Evolutionary conservation across 768 basidiomycete genomes (phyloP).

Genomic region (Tylopilus sp.): DNA sequence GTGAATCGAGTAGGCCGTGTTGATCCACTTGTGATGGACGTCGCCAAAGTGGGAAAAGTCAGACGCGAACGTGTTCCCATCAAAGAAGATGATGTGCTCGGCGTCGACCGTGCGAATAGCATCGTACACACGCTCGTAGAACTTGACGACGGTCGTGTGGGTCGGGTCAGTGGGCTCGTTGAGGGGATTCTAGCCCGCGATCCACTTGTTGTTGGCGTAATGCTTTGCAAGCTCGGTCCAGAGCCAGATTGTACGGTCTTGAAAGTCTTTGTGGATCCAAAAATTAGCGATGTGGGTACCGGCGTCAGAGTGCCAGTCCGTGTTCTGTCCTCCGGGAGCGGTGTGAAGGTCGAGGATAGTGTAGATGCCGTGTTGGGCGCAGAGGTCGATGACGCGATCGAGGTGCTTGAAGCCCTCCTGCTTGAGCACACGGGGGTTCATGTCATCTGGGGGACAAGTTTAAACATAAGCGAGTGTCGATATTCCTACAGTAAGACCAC

Average conservation of each 20-base stretch:
- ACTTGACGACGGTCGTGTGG: conserved; percentile 59
- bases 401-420: conserved; percentile 76
- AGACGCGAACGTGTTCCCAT: conserved; percentile 80
- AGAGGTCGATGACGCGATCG: conserved; percentile 74
- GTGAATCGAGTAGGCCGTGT: conserved; percentile 76
- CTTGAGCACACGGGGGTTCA: conserved; percentile 77
- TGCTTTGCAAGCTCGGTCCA: conserved; percentile 75
- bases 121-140: conserved; percentile 65
- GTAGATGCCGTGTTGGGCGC: conserved; percentile 71
- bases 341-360: conserved; percentile 82
- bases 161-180: conserved; percentile 77
- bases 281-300: conserved; percentile 69
- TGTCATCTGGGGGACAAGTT: conserved; percentile 52
- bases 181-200: conserved; percentile 82
- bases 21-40: conserved; percentile 57
- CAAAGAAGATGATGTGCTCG: conserved; percentile 73
- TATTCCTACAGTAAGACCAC: conserved; percentile 2
- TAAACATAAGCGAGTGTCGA: not conserved
- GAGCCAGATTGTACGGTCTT: conserved; percentile 72
- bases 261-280: conserved; percentile 85
- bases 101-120: conserved; percentile 71
- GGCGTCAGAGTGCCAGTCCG: conserved; percentile 78
- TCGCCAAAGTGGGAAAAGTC: conserved; percentile 75
- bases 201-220: conserved; percentile 76
- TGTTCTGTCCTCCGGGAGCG: conserved; percentile 70